phyloP scores from a whole-genome alignment of 345 rosid genomes.

The Microthlaspi erraticum region DNA sequence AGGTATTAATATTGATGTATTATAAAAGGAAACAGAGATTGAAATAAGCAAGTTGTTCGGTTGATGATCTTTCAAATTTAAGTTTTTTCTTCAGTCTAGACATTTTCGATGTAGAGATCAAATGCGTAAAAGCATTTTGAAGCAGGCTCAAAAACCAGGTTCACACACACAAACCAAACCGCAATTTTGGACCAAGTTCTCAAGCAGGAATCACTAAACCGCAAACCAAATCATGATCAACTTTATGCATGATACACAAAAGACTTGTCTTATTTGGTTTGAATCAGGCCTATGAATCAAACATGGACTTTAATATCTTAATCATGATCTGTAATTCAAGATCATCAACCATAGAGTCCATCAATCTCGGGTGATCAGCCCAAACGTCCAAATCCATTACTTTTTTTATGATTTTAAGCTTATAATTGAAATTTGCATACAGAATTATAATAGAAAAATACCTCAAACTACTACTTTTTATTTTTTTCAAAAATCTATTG shows the following conservation, averaged over 20 bases:
- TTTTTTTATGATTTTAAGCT: neutral
- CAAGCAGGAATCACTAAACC: neutral
- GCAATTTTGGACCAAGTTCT: neutral
- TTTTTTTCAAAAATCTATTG: neutral
- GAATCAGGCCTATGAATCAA: no score
- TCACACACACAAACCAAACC: neutral
- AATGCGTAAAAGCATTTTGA: neutral
- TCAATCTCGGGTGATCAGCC: neutral
- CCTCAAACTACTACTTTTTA: no score
- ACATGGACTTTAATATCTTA: no score
- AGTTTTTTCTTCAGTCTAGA: no score
- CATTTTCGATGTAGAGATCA: neutral
- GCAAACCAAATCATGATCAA: neutral
- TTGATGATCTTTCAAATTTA: no score
- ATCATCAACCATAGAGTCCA: neutral
- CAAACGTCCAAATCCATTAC: neutral
- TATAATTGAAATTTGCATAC: no score
- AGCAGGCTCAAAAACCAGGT: neutral
- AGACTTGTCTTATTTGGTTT: neutral
- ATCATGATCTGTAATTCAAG: neutral
- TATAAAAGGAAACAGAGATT: no score
- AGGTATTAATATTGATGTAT: no score
- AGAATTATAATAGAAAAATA: no score
- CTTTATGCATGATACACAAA: no score
- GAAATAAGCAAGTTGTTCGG: no score